These are phyloP conservation scores for Leptographium procerum DNA, from an alignment of 2,329 filamentous ascomycete genomes.

Conservation along the genomic window DNA sequence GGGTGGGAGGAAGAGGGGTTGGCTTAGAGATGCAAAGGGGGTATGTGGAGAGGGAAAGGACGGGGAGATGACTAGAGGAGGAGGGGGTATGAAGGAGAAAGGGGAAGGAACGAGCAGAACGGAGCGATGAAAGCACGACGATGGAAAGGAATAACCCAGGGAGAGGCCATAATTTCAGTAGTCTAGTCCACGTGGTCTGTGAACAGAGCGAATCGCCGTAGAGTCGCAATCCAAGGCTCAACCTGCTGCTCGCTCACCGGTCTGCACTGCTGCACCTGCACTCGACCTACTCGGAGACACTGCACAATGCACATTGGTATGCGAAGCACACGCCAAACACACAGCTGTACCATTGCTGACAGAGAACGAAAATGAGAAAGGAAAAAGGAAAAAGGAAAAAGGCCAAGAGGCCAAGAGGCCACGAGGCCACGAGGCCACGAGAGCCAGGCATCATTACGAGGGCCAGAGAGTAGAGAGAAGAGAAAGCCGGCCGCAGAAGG, in stretches of 20 bases:
- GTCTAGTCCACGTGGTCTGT: background rate
- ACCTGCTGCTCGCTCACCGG: background rate
- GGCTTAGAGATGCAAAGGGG: background rate
- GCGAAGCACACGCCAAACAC: too few species aligned
- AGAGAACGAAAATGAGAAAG: too few species aligned
- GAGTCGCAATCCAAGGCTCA: background rate
- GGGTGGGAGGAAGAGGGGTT: slow-evolving; percentile 1
- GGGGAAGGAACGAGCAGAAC: too few species aligned
- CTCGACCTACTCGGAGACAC: too few species aligned
- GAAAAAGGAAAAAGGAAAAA: too few species aligned
- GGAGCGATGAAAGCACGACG: background rate
- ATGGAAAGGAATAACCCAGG: background rate
- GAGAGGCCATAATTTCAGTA: background rate
- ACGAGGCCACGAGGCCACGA: background rate
- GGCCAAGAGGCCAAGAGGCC: too few species aligned
- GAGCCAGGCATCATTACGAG: background rate
- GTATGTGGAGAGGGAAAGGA: background rate
- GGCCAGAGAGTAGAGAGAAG: background rate
- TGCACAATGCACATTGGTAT: too few species aligned
- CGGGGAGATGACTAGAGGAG: background rate
- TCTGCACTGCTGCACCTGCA: background rate
- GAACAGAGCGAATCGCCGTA: background rate
- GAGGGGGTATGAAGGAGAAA: background rate
- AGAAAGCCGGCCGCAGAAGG: background rate
- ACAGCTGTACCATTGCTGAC: too few species aligned